Evolutionary conservation across 2,329 filamentous ascomycete species (phyloP).

Genomic region (Zymoseptoria crescenta): DNA sequence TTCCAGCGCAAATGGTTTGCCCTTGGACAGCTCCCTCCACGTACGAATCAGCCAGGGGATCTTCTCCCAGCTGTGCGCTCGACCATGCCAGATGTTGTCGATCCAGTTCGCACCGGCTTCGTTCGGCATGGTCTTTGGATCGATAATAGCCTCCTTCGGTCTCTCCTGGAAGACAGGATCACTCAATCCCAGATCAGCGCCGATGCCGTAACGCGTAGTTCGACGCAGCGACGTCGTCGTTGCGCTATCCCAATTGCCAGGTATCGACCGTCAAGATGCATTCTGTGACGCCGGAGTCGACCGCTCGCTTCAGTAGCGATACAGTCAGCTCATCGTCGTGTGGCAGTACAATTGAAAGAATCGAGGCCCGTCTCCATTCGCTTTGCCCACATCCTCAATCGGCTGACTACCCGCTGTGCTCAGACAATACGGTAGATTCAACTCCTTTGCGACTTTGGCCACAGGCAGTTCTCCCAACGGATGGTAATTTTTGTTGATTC

Average conservation of each 20-base stretch:
- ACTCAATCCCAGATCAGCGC: constrained; percentile 50
- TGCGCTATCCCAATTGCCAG: constrained; percentile 56
- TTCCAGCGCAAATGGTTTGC: constrained; percentile 57
- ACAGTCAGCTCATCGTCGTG: constrained; percentile 54
- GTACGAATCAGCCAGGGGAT: constrained; percentile 56
- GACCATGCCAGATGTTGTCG: constrained; percentile 56
- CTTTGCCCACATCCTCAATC: constrained; percentile 51
- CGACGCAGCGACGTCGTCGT: constrained; percentile 48
- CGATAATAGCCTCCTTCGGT: constrained; percentile 45
- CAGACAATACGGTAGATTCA: constrained; percentile 53
- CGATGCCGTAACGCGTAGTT: constrained; percentile 57
- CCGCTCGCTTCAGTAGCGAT: constrained; percentile 49
- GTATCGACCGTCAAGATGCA: constrained; percentile 57
- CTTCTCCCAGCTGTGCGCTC: constrained; percentile 58
- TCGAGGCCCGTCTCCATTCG: constrained; percentile 47
- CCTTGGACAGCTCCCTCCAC: constrained; percentile 47
- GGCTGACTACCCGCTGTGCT: constrained; percentile 49
- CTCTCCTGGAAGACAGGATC: constrained; percentile 54
- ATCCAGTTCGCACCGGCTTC: constrained; percentile 55
- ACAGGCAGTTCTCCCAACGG: constrained; percentile 51
- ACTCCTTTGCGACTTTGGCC: constrained; percentile 51
- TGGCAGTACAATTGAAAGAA: constrained; percentile 59
- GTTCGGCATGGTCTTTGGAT: constrained; percentile 45
- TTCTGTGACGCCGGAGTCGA: constrained; percentile 48
- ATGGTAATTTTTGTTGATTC: constrained; percentile 60